Evolutionary conservation across 768 basidiomycete genomes (phyloP).

Genomic region (Auricularia heimuer): DNA sequence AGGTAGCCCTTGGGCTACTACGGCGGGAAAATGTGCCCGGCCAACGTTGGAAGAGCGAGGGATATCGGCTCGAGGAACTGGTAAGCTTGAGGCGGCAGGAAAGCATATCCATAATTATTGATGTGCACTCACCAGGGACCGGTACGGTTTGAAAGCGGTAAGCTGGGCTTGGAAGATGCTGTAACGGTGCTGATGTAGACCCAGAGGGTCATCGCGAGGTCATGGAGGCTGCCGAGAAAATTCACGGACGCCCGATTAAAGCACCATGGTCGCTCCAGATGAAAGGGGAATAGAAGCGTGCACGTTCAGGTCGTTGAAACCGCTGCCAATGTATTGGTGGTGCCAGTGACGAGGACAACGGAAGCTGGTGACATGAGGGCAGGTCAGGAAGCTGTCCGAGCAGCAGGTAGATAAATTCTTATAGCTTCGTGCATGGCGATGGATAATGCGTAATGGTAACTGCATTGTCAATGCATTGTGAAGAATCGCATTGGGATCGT

Average conservation of each 20-base stretch:
- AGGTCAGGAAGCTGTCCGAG: too few species aligned
- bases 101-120: not conserved
- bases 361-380: too few species aligned
- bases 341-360: too few species aligned
- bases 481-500: too few species aligned
- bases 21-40: not conserved
- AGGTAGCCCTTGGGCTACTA: not conserved
- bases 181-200: not conserved
- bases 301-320: too few species aligned
- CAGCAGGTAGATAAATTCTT: too few species aligned
- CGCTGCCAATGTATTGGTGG: too few species aligned
- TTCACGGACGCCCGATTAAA: not conserved
- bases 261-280: not conserved
- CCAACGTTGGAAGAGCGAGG: not conserved
- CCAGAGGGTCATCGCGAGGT: not conserved
- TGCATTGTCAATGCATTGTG: too few species aligned
- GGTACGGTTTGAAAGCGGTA: not conserved
- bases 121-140: not conserved
- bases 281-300: not conserved
- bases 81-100: not conserved
- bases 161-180: not conserved
- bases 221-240: not conserved
- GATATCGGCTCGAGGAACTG: not conserved
- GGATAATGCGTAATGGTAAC: too few species aligned
- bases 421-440: too few species aligned